A percentile compares a stretch with the other conserved stretches of the same genome.
Conservation (phyloP, 2,329 filamentous ascomycete species). For the Aaosphaeria arxii region DNA sequence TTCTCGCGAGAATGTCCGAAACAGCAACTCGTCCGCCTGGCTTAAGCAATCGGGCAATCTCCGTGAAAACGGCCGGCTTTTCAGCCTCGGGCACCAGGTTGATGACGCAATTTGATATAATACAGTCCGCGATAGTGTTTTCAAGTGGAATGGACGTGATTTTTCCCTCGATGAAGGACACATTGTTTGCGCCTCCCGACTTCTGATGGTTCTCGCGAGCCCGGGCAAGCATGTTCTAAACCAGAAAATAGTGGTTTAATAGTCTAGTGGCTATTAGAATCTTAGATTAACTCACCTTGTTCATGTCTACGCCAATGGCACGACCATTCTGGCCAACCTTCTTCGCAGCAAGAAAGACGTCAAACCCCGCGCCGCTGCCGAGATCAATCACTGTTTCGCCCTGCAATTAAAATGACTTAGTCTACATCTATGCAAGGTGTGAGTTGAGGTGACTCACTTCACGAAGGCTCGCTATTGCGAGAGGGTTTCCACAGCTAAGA, state of each 20-base stretch:
- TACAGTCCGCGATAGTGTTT: constrained; percentile 48
- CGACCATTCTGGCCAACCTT: constrained; percentile 50
- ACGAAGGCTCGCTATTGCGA: constrained; percentile 47
- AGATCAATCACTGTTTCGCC: constrained; percentile 59
- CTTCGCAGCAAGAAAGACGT: constrained; percentile 53
- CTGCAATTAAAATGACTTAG: not conserved
- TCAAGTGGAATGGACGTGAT: constrained; percentile 53
- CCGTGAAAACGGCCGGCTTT: constrained; percentile 44
- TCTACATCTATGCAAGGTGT: not conserved
- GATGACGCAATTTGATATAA: constrained; percentile 59
- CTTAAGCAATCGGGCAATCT: constrained; percentile 58
- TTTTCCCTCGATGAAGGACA: constrained; percentile 49
- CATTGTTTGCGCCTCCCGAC: constrained; percentile 40
- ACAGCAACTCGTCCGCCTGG: constrained; percentile 57
- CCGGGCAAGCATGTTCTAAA: constrained; percentile 54
- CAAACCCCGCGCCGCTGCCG: constrained; percentile 57
- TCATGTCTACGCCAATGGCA: constrained; percentile 60
- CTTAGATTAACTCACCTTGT: constrained; percentile 40
- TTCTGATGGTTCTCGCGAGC: constrained; percentile 46
- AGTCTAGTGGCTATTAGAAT: not conserved
- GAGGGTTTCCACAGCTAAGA: constrained; percentile 54
- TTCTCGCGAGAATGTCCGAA: constrained; percentile 57
- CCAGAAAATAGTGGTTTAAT: not conserved
- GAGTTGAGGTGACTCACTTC: constrained; percentile 22
- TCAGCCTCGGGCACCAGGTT: constrained; percentile 20